Base-by-base conservation (phyloP, 306 rosid genomes). In the Pterocarpus macrocarpus region DNA sequence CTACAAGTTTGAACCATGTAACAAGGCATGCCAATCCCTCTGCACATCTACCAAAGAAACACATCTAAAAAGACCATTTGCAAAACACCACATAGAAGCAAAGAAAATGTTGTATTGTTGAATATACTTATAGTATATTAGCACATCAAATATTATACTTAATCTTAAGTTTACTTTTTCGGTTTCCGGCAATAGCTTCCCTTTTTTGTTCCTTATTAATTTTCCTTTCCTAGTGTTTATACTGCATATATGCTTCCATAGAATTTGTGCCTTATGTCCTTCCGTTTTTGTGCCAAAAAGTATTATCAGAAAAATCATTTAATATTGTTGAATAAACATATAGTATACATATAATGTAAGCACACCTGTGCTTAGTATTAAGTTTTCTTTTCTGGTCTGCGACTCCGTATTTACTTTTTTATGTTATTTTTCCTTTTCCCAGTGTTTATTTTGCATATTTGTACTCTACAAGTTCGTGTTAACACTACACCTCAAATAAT, bases 261-360 rank as follows among this genome's bases (percentile, higher is more conserved):
- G 12, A 81, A n/a, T 22, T 34, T 35, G 53, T 47, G 53, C 10
- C 10, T 35, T 55, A 10, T 53, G 16, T 16, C 53, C 58, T 16
- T 30, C 12, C 41, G 5, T 52, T 38, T 62, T 30, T 32, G 33
- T n/a, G 43, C 41, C 78, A 62, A 80, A 30, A 2, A 1, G 49
- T 2, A 10, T 49, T 7, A 71, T 14, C 17, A 71, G 66, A 43
- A 62, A 72, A 61, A 35, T 61, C 49, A 64, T 76, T 43, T 76
- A 61, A 61, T 36, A 49, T 71, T 62, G 28, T 71, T 71, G 16
- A 62, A 80, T 33, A 72, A 30, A 38, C 39, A 58, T 62, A 52
- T 17, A 39, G 56, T 5, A 17, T 16, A 12, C 10, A 3, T 11
- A 47, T 9, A 47, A 47, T 58, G 39, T 16, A 59, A 43, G 47